phyloP scores from a whole-genome alignment of 1,284 basidiomycete genomes.

The Irpex sp. region DNA sequence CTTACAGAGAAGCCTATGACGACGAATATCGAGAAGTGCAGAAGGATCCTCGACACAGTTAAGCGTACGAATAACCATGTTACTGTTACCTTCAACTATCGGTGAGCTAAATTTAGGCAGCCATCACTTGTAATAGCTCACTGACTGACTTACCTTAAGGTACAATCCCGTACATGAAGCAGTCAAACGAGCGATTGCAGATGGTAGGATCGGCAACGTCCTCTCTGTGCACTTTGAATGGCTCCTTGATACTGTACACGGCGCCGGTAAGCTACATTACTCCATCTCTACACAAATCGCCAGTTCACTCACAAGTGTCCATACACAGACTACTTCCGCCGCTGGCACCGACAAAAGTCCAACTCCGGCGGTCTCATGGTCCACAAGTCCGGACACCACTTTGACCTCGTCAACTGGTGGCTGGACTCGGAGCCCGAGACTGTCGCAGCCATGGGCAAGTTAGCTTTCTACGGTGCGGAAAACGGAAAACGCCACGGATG shows the following conservation, averaged over 20 bases:
- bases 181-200: constrained; percentile 42
- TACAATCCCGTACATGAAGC: constrained; percentile 54
- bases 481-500: constrained; percentile 44
- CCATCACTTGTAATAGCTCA: not conserved
- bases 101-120: constrained; percentile 19
- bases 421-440: constrained; percentile 42
- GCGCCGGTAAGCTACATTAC: constrained; percentile 26
- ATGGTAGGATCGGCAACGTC: constrained; percentile 46
- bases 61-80: constrained; percentile 36
- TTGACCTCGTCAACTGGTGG: constrained; percentile 53
- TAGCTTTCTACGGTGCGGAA: constrained; percentile 45
- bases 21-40: constrained; percentile 44
- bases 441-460: constrained; percentile 45
- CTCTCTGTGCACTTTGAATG: constrained; percentile 54
- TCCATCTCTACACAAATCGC: not conserved
- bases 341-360: constrained; percentile 49
- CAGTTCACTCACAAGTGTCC: not conserved
- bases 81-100: constrained; percentile 42
- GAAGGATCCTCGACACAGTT: constrained; percentile 40
- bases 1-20: constrained; percentile 55
- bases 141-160: constrained; percentile 17
- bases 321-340: constrained; percentile 41
- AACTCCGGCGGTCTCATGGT: constrained; percentile 49
- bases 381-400: constrained; percentile 50
- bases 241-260: constrained; percentile 46